Conservation (phyloP, 805 yeast genomes). For the Suhomyces sp. region DNA sequence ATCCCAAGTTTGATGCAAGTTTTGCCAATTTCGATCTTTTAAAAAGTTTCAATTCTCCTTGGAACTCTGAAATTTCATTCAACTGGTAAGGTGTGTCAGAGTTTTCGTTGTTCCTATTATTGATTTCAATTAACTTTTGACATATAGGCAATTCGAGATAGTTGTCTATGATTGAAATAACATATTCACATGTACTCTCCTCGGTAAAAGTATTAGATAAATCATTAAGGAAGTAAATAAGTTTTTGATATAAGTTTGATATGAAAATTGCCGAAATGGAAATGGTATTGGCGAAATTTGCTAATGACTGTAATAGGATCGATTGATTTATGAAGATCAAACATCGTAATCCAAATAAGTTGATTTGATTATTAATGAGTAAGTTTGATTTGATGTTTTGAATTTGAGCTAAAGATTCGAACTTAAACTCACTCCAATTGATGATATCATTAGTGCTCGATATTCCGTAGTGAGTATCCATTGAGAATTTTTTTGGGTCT, state of each 20-base stretch:
- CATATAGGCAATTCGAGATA: slow-evolving; percentile 29
- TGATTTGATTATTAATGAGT: slow-evolving; percentile 11
- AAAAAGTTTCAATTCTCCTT: slow-evolving; percentile 50
- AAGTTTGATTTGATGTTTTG: slow-evolving; percentile 4
- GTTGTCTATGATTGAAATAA: slow-evolving; percentile 39
- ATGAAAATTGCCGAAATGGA: slow-evolving; percentile 44
- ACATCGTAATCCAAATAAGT: slow-evolving; percentile 26
- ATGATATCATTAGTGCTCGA: too few species aligned
- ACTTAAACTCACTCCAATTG: background rate
- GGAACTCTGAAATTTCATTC: slow-evolving; percentile 33
- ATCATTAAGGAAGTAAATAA: slow-evolving; percentile 43
- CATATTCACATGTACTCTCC: slow-evolving; percentile 36
- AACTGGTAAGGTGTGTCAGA: slow-evolving; percentile 10
- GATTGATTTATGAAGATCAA: slow-evolving; percentile 39
- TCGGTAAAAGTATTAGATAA: slow-evolving; percentile 23
- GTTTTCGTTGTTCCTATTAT: slow-evolving; percentile 13
- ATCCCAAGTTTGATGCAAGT: slow-evolving; percentile 23
- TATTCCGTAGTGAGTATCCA: background rate
- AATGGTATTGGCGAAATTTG: slow-evolving; percentile 34
- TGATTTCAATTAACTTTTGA: slow-evolving; percentile 25
- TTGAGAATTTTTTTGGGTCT: slow-evolving; percentile 6
- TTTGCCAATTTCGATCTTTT: slow-evolving; percentile 45
- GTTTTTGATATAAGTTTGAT: slow-evolving; percentile 37
- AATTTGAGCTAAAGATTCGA: slow-evolving; percentile 4
- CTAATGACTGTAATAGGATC: slow-evolving; percentile 34